phyloP scores from a whole-genome alignment of 768 basidiomycete species.

The Amanita molliuscula region DNA sequence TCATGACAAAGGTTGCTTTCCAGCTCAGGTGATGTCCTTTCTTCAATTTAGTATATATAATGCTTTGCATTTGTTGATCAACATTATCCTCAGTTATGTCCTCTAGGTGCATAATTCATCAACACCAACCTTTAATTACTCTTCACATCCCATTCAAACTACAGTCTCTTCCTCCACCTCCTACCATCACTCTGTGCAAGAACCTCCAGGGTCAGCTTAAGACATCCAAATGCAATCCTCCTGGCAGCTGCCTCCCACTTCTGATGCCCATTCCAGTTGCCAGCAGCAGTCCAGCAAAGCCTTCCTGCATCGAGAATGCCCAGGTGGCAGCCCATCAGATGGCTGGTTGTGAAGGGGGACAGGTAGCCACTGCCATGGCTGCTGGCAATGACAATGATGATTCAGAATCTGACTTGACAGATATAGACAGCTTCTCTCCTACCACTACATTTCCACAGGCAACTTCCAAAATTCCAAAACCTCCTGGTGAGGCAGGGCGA shows the following conservation, averaged over 20 bases:
- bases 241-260: too few species aligned
- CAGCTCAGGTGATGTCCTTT: too few species aligned
- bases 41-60: too few species aligned
- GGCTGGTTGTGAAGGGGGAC: not conserved
- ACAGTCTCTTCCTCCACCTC: not conserved
- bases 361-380: not conserved
- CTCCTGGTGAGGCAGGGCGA: constrained; percentile 11
- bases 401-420: not conserved
- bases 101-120: not conserved
- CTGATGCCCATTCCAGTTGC: not conserved
- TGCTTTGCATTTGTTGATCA: not conserved
- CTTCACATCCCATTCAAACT: not conserved
- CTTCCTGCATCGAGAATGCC: not conserved
- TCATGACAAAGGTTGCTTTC: too few species aligned
- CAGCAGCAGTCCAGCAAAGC: not conserved
- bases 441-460: not conserved
- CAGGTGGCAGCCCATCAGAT: not conserved
- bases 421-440: not conserved
- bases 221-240: not conserved
- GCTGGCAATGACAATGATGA: not conserved
- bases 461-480: constrained; percentile 10
- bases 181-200: not conserved
- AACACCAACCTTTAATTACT: not conserved
- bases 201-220: not conserved
- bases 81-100: not conserved